These are phyloP conservation scores for Aphanomyces cochlioides DNA, from an alignment of 352 stramenopile genomes.

Conservation along the genomic window DNA sequence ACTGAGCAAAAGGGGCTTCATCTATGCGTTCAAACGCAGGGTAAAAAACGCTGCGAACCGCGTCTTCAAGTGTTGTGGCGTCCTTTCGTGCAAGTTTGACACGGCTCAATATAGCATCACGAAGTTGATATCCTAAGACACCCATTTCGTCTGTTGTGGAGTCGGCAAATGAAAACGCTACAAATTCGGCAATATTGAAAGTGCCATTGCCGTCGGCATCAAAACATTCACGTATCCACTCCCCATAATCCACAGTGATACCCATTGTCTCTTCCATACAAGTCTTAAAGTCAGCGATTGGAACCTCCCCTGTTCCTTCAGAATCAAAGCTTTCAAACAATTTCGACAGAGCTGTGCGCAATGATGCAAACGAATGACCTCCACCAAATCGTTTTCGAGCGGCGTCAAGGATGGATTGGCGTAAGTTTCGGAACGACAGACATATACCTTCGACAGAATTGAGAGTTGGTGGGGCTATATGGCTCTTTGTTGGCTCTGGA, in stretches of 20 bases:
- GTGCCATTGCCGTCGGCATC: conserved; percentile 37
- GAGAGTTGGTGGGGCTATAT: neutral
- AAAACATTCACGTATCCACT: conserved; percentile 57
- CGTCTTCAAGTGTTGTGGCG: conserved; percentile 45
- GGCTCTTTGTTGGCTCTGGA: too few relatives aligned
- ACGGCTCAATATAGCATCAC: conserved; percentile 43
- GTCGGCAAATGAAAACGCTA: conserved; percentile 58
- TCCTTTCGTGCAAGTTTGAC: conserved; percentile 41
- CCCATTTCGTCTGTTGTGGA: conserved; percentile 39
- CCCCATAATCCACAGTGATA: conserved; percentile 44
- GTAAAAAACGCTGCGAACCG: conserved; percentile 52
- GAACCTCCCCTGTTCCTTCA: conserved; percentile 50
- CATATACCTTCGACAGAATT: conserved; percentile 41
- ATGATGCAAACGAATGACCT: conserved; percentile 39
- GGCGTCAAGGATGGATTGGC: conserved; percentile 43
- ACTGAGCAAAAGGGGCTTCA: conserved; percentile 32
- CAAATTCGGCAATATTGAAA: conserved; percentile 63
- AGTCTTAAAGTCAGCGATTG: conserved; percentile 47
- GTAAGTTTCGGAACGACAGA: conserved; percentile 37
- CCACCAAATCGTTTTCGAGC: conserved; percentile 37
- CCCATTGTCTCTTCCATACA: conserved; percentile 49
- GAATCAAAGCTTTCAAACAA: conserved; percentile 58
- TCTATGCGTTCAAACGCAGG: conserved; percentile 39
- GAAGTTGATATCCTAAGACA: conserved; percentile 46
- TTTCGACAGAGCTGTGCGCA: conserved; percentile 48